Base-by-base conservation (phyloP, 345 rosid species). In the Aquilaria sinensis region DNA sequence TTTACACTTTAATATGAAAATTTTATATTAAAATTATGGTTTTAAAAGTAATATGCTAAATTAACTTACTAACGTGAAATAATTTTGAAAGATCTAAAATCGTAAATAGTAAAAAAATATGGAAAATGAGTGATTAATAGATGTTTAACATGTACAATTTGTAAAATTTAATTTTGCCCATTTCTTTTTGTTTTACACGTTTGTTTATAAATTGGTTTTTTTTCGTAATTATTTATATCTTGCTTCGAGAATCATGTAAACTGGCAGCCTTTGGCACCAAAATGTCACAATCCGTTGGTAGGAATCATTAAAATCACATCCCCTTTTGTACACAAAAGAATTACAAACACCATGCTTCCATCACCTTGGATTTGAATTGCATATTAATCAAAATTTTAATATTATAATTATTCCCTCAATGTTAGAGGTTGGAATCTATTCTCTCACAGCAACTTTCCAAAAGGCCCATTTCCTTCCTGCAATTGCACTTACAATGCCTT, bases 401-500 rank as follows among this genome's bases (percentile, higher is more conserved):
- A 61, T 12, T 60, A 12, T 60, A 37, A 1, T 37, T 1, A 33
- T 57, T 46, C 64, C 51, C 61, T 77, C 62, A 70, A 43, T 75
- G 53, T 34, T 74, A 70, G 69, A 75, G 75, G 71, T 15, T 54
- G 80, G 79, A 78, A 81, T 78, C 76, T 53, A 49, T 63, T 69
- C 58, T 55, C 56, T 69, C n/a, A 33, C 2, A 34, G 62, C 62
- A 74, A 58, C 72, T 74, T 74, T 71, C 61, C 33, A 62, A 68
- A 49, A 47, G 3, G 68, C 66, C 75, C 50, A 1, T 63, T 66
- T 75, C 72, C 23, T 67, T 63, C 37, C 43, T 37, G 8, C 43
- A 37, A 37, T 56, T 34, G 46, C 56, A 56, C 31, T 49, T 62
- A 57, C 51, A 64, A 68, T 63, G 30, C 54, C 75, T 72, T 53